phyloP scores from a whole-genome alignment of 257 asterid genomes.

The Cruciata laevipes region DNA sequence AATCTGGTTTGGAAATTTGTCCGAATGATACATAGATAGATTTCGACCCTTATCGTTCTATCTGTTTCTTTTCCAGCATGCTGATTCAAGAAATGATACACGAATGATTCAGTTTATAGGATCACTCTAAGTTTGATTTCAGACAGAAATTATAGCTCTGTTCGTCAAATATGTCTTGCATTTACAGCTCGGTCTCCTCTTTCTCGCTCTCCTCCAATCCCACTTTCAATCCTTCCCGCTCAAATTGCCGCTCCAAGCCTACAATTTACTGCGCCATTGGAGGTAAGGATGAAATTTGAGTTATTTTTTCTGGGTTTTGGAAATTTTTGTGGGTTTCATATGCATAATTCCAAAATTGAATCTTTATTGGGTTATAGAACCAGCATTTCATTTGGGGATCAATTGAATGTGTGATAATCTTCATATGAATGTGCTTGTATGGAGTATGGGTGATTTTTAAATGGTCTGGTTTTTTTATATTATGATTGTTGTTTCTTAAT shows the following conservation, averaged over 20 bases:
- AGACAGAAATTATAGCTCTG: background rate
- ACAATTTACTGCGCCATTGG: constrained; percentile 21
- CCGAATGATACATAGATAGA: constrained; percentile 5
- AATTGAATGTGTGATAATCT: background rate
- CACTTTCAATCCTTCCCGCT: constrained; percentile 10
- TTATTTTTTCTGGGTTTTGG: background rate
- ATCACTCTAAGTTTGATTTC: background rate
- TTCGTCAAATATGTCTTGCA: constrained; percentile 13
- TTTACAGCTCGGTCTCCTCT: constrained; percentile 21
- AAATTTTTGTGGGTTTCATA: background rate
- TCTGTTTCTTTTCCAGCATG: background rate
- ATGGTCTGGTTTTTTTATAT: background rate
- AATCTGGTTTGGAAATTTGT: background rate
- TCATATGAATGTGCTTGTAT: background rate
- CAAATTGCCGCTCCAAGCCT: constrained; percentile 14
- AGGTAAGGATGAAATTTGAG: constrained; percentile 18
- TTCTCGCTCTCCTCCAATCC: constrained; percentile 20
- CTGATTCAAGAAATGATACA: background rate
- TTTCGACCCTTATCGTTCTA: constrained; percentile 20
- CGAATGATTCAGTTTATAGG: background rate
- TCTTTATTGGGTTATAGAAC: background rate
- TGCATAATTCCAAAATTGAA: background rate
- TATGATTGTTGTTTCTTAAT: constrained; percentile 7
- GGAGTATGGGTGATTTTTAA: background rate
- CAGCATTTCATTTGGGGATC: background rate